Evolutionary conservation across 2,329 filamentous ascomycete genomes (phyloP).

Genomic region (Colletotrichum acutatum): DNA sequence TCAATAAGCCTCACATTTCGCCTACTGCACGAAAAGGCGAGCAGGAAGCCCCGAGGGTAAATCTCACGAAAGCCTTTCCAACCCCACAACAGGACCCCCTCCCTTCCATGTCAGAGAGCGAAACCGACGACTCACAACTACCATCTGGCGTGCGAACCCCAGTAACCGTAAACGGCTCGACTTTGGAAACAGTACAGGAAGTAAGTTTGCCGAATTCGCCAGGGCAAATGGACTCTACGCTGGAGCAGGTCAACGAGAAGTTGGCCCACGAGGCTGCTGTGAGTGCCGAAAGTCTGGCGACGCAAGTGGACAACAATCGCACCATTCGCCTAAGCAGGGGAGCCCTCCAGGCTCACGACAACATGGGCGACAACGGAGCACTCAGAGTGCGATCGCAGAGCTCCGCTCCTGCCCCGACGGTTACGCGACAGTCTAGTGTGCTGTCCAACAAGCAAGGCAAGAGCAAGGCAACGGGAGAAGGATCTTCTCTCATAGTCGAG

Average conservation of each 20-base stretch:
- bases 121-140: conserved; percentile 62
- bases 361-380: conserved; percentile 75
- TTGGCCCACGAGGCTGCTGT: conserved; percentile 54
- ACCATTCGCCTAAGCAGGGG: conserved; percentile 57
- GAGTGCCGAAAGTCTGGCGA: conserved; percentile 53
- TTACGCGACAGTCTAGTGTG: conserved; percentile 72
- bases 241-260: conserved; percentile 65
- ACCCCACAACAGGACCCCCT: conserved; percentile 53
- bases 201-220: conserved; percentile 82
- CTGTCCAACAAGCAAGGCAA: conserved; percentile 75
- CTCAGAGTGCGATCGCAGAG: conserved; percentile 55
- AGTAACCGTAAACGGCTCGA: conserved; percentile 66
- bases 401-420: conserved; percentile 62
- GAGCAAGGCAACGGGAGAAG: conserved; percentile 74
- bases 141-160: conserved; percentile 69
- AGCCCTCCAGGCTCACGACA: conserved; percentile 55
- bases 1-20: conserved; percentile 57
- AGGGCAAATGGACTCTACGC: conserved; percentile 55
- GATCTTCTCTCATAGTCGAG: conserved; percentile 94
- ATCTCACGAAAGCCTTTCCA: conserved; percentile 61
- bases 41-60: conserved; percentile 62
- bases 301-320: conserved; percentile 50
- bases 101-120: conserved; percentile 58
- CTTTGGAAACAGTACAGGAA: conserved; percentile 92
- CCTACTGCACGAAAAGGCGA: conserved; percentile 57